Evolutionary conservation across 805 yeast genomes (phyloP).

Genomic region (Saccharomyces cerevisiae): DNA sequence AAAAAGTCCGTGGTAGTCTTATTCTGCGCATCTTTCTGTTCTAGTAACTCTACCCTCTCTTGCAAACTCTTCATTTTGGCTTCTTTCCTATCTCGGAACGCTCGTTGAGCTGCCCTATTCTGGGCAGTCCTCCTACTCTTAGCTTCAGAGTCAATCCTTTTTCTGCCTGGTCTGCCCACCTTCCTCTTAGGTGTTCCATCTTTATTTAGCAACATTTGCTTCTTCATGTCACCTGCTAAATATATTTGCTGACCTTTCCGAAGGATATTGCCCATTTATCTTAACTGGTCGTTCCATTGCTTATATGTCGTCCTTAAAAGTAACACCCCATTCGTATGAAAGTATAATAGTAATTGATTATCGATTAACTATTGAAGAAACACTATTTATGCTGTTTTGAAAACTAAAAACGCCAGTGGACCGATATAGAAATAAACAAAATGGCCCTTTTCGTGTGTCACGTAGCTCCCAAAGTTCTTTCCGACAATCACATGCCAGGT

Average conservation of each 20-base stretch:
- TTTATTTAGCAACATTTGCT: neutral
- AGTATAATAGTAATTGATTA: slow-evolving; percentile 67
- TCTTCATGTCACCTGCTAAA: neutral
- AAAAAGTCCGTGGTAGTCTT: slow-evolving; percentile 65
- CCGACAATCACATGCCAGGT: slow-evolving; percentile 83
- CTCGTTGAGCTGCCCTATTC: slow-evolving; percentile 97
- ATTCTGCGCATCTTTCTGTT: slow-evolving; percentile 60
- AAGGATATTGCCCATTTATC: neutral
- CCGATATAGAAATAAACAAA: slow-evolving; percentile 68
- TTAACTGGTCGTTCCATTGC: slow-evolving; percentile 1
- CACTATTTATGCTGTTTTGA: slow-evolving; percentile 51
- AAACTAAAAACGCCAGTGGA: slow-evolving; percentile 56
- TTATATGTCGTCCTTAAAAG: slow-evolving; percentile 1
- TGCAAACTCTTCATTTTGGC: slow-evolving; percentile 78
- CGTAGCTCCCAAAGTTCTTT: slow-evolving; percentile 68
- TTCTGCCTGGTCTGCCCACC: slow-evolving; percentile 64
- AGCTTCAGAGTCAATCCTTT: slow-evolving; percentile 70
- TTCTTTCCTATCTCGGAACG: slow-evolving; percentile 91
- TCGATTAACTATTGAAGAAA: slow-evolving; percentile 40
- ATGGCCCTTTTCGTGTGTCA: slow-evolving; percentile 68
- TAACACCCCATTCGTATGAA: slow-evolving; percentile 2
- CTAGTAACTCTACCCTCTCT: slow-evolving; percentile 62
- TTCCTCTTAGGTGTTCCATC: slow-evolving; percentile 15
- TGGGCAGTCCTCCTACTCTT: slow-evolving; percentile 90
- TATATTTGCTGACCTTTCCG: neutral